Percentiles rank a stretch among this genome's conserved stretches.
phyloP scores from a whole-genome alignment of 805 yeast genomes.

The Debaryomyces castellii region DNA sequence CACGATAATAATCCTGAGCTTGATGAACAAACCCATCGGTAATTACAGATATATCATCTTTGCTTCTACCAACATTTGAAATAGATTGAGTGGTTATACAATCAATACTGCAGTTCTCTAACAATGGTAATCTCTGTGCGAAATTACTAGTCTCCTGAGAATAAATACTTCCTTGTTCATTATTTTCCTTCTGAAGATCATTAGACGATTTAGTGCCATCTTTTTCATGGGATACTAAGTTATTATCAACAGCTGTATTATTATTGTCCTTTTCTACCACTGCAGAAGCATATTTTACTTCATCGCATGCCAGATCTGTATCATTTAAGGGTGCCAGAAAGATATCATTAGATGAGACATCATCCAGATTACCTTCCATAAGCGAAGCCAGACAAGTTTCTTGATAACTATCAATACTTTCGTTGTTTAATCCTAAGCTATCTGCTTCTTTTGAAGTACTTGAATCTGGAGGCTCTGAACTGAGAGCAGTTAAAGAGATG shows the following conservation, averaged over 20 bases:
- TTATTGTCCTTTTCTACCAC: not conserved
- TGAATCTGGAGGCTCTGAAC: constrained; percentile 5
- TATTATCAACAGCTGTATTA: not conserved
- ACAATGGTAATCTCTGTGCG: constrained; percentile 25
- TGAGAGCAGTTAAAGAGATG: not conserved
- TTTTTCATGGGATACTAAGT: not conserved
- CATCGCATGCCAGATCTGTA: not conserved
- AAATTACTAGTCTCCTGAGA: constrained; percentile 13
- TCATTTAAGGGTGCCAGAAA: not conserved
- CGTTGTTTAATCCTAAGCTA: not conserved
- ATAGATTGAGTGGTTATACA: constrained; percentile 9
- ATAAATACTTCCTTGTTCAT: constrained; percentile 11
- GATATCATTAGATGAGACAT: not conserved
- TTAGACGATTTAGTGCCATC: not conserved
- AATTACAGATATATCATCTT: constrained; percentile 22
- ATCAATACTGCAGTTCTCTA: constrained; percentile 21
- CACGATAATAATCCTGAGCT: constrained; percentile 21
- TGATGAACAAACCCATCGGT: constrained; percentile 11
- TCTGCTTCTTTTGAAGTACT: not conserved
- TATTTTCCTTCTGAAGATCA: not conserved
- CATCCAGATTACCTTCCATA: not conserved
- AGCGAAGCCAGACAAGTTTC: not conserved
- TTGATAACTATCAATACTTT: not conserved
- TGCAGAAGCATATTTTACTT: not conserved
- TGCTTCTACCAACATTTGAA: constrained; percentile 1